Conservation (phyloP, 2,329 filamentous ascomycete species). For the Penicillium freii region DNA sequence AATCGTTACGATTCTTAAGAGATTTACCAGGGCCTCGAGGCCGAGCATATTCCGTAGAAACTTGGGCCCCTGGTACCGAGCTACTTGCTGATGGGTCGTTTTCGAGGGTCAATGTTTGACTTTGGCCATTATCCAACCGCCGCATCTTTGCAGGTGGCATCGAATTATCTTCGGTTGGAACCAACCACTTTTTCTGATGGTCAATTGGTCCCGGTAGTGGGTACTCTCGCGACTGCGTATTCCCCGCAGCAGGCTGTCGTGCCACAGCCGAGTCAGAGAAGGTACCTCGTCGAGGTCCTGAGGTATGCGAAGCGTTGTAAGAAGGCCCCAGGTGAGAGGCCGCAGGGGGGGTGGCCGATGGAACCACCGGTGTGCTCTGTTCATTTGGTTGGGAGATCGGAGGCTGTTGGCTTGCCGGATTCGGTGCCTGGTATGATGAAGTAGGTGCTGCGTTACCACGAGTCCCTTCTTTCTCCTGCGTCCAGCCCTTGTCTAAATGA, state of each 20-base stretch:
- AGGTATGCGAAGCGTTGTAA: not conserved
- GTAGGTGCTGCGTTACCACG: not conserved
- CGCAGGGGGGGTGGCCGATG: not conserved
- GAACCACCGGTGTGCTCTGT: not conserved
- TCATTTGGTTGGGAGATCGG: not conserved
- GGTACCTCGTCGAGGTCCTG: not conserved
- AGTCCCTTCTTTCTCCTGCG: not conserved
- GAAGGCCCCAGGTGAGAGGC: not conserved
- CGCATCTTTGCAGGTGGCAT: not conserved
- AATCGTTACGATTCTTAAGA: slow-evolving; percentile 33
- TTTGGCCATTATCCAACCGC: not conserved
- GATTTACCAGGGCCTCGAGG: slow-evolving; percentile 10
- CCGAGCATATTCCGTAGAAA: not conserved
- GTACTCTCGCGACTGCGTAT: not conserved
- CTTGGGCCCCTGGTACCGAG: slow-evolving; percentile 7
- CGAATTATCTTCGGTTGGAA: not conserved
- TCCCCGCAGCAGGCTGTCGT: not conserved
- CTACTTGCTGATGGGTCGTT: not conserved
- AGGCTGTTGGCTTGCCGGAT: not conserved
- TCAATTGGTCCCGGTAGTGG: not conserved
- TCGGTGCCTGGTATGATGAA: not conserved
- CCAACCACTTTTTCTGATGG: not conserved
- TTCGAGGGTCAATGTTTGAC: not conserved
- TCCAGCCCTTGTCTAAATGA: not conserved
- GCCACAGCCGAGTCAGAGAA: not conserved